Evolutionary conservation across 1,284 basidiomycete genomes (phyloP), one percentile per base, ranked within the genome.

Genomic region (Ceratobasidium sp.): DNA sequence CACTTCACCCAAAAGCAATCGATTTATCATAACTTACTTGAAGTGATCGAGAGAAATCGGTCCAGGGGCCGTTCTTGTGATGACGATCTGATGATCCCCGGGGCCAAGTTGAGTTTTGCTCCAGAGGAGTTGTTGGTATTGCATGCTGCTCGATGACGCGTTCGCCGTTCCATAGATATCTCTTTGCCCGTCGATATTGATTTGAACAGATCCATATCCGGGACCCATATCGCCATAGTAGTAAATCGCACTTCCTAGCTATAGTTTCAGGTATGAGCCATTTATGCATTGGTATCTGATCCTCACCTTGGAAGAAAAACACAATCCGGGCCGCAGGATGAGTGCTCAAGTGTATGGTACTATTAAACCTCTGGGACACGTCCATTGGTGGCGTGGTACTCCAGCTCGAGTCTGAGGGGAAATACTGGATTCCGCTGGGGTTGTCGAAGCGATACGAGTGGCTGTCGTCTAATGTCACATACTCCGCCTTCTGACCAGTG

Each of bases 81-180:
- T 28, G 9, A 59, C 58, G 16, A 59, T 1, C 26, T 59, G 58
- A 30, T 59, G 36, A 18, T 59, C 58, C 21, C 58, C 58, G 16
- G 14, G 4, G 5, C 36, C 58, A 3, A 59, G n/a, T 6, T 39
- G 36, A 6, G 58, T 59, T 30, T 59, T 59, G 10, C 36, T 43
- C 58, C 58, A 59, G 8, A 59, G 58, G 36, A 21, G 36, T 26
- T 59, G 58, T 18, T 59, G 58, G 32, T 57, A 57, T 28, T 2
- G 30, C 5, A 8, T 16, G 10, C 14, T 14, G 16, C 9, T 10
- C 2, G 58, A 5, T 10, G 58, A 21, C n/a, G 58, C 26, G 36
- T 59, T 59, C 21, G 43, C 58, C 18, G 21, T 45, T 12, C 43
- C 58, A 23, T 6, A 53, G 28, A 16, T 5, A 36, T 0, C 26